Base-by-base conservation (phyloP, 1,139 yeast genomes). In the Waltiozyma sp. region DNA sequence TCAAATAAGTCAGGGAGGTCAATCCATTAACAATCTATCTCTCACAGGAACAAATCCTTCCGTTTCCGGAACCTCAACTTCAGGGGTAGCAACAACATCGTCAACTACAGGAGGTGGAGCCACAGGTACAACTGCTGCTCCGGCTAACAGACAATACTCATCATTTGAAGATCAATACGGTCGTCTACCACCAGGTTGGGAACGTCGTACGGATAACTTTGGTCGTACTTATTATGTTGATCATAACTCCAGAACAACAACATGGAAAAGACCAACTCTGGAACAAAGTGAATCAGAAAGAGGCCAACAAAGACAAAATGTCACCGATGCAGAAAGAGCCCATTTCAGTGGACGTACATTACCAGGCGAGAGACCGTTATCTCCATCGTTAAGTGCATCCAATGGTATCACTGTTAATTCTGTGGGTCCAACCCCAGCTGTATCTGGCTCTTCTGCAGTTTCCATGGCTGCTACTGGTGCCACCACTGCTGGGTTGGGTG, bases 141-240 rank as follows among this genome's bases (percentile, higher is more conserved):
- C 50, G 26, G 50, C 62, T 35, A 65, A 65, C 54, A 73, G 87
- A 58, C 91, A 81, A 53, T 82, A 80, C 55, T 84, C 95, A 2
- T 86, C 97, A 2, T 91, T 91, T 61, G 98, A 91, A 64, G 99
- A 91, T 64, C 97, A 91, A 60, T 78, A 80, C 56, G 99, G 99
- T 40, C 74, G 96, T 57, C 71, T 91, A 53, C 99, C 98, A 6
- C 86, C 96, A 4, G 99, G 99, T 3, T 91, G 98, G 98, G 99
- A 91, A 65, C 79, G 98, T 55, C 78, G 97, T 63, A 89, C 97
- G 1, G 99, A 91, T 63, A 88, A 88, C 61, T 85, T 88, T 57
- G 98, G 98, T 28, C 78, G 99, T 58, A 91, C 97, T 1, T 91
- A 93, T 64, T 91, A 91, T 61, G 98, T 91, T 38, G 99, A 91